A percentile compares a stretch with the other conserved stretches of the same genome.
These are phyloP conservation scores for Apostasia ramifera DNA, from an alignment of 106 monocot genomes.

Conservation along the genomic window DNA sequence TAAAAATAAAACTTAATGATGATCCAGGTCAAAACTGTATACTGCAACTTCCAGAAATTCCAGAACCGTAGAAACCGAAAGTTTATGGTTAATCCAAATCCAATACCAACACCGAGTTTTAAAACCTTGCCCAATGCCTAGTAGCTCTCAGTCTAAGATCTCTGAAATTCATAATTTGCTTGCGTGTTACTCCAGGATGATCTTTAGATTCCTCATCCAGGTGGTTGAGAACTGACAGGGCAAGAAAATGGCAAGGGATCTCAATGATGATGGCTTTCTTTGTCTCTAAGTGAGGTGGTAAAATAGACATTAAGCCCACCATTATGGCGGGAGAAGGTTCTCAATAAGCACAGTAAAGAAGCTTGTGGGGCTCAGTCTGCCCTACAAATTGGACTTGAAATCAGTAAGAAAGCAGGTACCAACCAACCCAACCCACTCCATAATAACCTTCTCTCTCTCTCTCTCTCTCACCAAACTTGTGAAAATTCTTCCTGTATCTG, in stretches of 20 bases:
- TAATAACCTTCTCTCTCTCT: constrained; percentile 1
- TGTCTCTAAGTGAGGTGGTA: constrained; percentile 6
- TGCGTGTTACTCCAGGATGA: background rate
- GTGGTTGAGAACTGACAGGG: constrained; percentile 2
- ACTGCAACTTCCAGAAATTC: no score
- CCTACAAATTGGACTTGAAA: constrained; percentile 35
- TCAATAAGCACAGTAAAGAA: constrained; percentile 5
- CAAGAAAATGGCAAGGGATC: background rate
- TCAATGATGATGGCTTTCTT: constrained; percentile 9
- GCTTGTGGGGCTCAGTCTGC: constrained; percentile 12
- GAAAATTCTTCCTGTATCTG: constrained; percentile 8
- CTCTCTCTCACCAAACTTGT: constrained; percentile 23
- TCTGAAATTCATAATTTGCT: background rate
- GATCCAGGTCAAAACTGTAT: no score
- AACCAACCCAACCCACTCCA: constrained; percentile 25
- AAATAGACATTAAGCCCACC: background rate
- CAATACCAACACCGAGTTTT: no score
- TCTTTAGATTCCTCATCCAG: constrained; percentile 3
- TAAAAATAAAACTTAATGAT: no score
- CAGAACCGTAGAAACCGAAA: no score
- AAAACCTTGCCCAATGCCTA: no score
- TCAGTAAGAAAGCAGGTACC: constrained; percentile 21
- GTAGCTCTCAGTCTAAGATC: no score
- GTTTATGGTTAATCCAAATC: no score
- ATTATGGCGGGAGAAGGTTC: background rate